These are phyloP conservation scores for Meira nashicola DNA, from an alignment of 1,284 basidiomycete genomes.

Conservation along the genomic window DNA sequence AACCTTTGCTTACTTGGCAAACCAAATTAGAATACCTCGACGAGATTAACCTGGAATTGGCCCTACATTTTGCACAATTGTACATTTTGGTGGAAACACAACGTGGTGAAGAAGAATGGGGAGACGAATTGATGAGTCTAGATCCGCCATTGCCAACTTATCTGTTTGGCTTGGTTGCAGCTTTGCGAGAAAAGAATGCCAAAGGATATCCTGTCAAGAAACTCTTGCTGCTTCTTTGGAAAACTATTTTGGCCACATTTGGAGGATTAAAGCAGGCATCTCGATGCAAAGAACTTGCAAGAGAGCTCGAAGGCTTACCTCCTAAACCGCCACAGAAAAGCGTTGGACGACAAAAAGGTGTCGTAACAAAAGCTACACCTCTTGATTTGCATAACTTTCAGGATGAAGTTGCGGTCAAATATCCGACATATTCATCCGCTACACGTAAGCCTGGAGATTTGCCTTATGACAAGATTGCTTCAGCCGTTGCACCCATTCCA, in stretches of 20 bases:
- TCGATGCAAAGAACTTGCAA: constrained; percentile 75
- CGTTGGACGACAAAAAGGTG: background rate
- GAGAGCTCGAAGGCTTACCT: constrained; percentile 66
- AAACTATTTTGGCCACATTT: constrained; percentile 82
- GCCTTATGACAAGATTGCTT: constrained; percentile 50
- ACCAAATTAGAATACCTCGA: constrained; percentile 48
- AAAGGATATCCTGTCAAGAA: constrained; percentile 62
- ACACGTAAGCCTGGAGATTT: constrained; percentile 51
- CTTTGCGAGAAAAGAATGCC: constrained; percentile 84
- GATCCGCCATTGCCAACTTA: constrained; percentile 91
- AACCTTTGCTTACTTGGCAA: constrained; percentile 42
- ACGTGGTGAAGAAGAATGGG: constrained; percentile 40
- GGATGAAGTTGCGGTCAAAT: constrained; percentile 47
- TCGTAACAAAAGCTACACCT: constrained; percentile 35
- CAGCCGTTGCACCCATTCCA: constrained; percentile 38
- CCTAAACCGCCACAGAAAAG: background rate
- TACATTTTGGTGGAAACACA: constrained; percentile 49
- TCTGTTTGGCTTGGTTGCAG: constrained; percentile 80
- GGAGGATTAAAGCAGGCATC: constrained; percentile 83
- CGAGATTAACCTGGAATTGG: constrained; percentile 50
- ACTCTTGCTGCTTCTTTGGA: constrained; percentile 95
- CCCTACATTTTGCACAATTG: constrained; percentile 49
- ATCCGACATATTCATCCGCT: constrained; percentile 56
- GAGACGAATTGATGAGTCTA: constrained; percentile 58
- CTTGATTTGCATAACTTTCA: constrained; percentile 45